A percentile compares a stretch with the other conserved stretches of the same genome.
These are phyloP conservation scores for Chenopodium suecicum DNA, from an alignment of 148 eudicot genomes.

Conservation along the genomic window DNA sequence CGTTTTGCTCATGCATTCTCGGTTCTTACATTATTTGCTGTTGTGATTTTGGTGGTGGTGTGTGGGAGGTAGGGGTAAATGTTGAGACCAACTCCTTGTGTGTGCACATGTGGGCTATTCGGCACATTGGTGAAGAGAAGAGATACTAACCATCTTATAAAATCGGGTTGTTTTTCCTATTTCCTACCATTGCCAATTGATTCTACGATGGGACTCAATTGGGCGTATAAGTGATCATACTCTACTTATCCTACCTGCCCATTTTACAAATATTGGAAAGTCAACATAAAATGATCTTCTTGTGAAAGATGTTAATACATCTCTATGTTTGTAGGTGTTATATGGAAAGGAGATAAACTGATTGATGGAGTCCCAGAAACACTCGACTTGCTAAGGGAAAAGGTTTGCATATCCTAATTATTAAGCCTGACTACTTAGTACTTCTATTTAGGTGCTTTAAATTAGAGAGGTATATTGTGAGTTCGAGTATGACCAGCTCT, in stretches of 20 bases:
- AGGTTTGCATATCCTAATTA: slow-evolving; percentile 44
- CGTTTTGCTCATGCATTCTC: background rate
- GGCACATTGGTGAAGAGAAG: background rate
- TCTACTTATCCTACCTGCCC: background rate
- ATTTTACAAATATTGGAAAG: background rate
- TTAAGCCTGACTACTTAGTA: background rate
- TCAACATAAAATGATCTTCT: background rate
- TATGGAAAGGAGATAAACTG: slow-evolving; percentile 95
- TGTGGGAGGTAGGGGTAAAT: background rate
- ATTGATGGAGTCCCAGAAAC: slow-evolving; percentile 95
- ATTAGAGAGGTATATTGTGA: background rate
- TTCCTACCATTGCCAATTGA: background rate
- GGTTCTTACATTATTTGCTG: too few species aligned
- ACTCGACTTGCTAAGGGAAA: slow-evolving; percentile 80
- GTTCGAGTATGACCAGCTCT: background rate
- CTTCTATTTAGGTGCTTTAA: background rate
- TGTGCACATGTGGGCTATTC: background rate
- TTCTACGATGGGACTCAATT: background rate
- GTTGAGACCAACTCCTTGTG: background rate
- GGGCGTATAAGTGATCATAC: background rate
- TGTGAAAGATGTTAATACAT: slow-evolving; percentile 5
- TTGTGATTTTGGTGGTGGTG: background rate
- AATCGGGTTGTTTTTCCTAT: background rate
- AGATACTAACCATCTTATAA: background rate
- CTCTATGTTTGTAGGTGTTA: slow-evolving; percentile 61